Percentiles rank a stretch among this genome's conserved stretches.
phyloP scores from a whole-genome alignment of 768 basidiomycete genomes.

The Boletus pseudopeckii region DNA sequence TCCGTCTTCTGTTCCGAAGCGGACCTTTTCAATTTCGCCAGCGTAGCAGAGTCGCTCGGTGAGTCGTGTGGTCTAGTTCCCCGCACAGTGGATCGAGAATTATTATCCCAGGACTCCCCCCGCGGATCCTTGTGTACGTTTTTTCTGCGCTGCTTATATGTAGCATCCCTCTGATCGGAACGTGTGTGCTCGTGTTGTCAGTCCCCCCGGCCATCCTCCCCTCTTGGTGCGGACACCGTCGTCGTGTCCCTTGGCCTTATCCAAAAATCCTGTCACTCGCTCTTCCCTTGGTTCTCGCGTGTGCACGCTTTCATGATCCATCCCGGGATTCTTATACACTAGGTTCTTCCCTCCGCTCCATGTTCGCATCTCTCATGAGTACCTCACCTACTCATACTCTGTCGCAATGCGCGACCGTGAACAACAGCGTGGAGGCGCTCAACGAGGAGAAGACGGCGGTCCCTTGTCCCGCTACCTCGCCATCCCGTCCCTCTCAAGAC shows the following conservation, averaged over 20 bases:
- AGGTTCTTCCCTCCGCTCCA: background rate
- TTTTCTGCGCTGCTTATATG: constrained; percentile 23
- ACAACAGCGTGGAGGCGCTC: constrained; percentile 27
- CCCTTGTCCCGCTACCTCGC: background rate
- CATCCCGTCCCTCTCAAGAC: background rate
- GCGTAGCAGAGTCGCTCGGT: background rate
- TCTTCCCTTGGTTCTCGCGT: constrained; percentile 14
- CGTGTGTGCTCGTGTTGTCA: constrained; percentile 4
- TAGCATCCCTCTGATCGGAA: constrained; percentile 18
- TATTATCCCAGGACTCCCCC: constrained; percentile 27
- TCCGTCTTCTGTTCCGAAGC: constrained; percentile 6
- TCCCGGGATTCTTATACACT: constrained; percentile 16
- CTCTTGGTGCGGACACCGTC: constrained; percentile 7
- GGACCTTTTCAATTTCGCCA: constrained; percentile 8
- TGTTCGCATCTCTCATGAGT: constrained; percentile 21
- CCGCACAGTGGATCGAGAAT: constrained; percentile 29
- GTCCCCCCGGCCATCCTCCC: constrained; percentile 7
- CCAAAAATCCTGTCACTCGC: constrained; percentile 1
- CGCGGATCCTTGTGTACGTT: constrained; percentile 29
- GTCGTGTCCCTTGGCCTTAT: constrained; percentile 3
- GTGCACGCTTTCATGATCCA: constrained; percentile 17
- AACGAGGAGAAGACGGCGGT: constrained; percentile 23
- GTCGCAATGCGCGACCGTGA: constrained; percentile 31
- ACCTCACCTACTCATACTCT: constrained; percentile 27
- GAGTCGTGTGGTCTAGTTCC: constrained; percentile 22